These are phyloP conservation scores for Diphasiastrum complanatum DNA, from an alignment of 83 land plant species.

Conservation along the genomic window DNA sequence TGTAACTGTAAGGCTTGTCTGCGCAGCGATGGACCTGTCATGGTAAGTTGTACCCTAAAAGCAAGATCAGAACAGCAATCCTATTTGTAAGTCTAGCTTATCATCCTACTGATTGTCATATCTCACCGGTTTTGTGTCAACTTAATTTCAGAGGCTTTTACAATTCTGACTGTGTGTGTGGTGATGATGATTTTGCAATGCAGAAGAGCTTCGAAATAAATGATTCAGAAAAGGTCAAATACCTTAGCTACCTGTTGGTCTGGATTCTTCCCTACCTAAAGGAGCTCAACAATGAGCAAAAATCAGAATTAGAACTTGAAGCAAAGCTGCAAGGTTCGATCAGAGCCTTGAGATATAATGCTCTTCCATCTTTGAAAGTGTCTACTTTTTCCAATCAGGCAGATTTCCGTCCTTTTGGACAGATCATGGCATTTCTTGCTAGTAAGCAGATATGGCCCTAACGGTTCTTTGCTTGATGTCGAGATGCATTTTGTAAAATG, in stretches of 20 bases:
- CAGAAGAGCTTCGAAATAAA: conserved; percentile 1
- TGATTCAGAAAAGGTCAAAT: not conserved
- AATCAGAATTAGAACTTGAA: conserved; percentile 23
- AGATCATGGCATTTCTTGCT: no score
- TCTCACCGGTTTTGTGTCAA: no score
- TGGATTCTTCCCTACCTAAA: conserved; percentile 24
- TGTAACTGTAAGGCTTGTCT: conserved; percentile 73
- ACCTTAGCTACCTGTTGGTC: conserved; percentile 19
- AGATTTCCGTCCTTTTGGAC: no score
- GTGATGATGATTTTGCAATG: no score
- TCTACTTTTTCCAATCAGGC: no score
- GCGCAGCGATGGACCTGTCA: conserved; percentile 18
- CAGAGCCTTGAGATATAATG: not conserved
- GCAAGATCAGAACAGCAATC: not conserved
- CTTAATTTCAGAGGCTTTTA: no score
- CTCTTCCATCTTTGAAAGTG: no score
- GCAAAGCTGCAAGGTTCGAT: conserved; percentile 29
- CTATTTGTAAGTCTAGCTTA: not conserved
- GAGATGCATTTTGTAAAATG: no score
- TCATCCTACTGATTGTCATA: no score
- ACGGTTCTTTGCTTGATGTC: no score
- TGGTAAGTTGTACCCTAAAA: conserved; percentile 21
- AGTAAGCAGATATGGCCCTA: no score
- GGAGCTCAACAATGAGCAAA: conserved; percentile 18
- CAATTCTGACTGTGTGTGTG: no score